Conservation (phyloP, 2,329 filamentous ascomycete species). For the Aspergillus brasiliensis region DNA sequence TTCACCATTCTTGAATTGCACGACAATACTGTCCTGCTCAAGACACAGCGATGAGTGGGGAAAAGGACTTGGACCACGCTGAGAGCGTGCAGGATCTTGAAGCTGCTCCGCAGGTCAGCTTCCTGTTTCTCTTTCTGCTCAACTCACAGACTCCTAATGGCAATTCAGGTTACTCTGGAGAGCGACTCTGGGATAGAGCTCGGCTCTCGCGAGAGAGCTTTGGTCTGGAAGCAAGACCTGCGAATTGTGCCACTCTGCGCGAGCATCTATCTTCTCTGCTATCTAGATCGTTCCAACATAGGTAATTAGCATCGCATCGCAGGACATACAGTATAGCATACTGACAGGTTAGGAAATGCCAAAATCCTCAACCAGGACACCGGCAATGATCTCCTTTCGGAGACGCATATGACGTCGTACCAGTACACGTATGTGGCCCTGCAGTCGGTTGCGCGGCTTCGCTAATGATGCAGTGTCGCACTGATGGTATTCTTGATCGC, state of each 20-base stretch:
- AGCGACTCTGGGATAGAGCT: slow-evolving; percentile 10
- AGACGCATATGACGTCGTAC: slow-evolving; percentile 62
- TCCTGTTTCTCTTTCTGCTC: neutral
- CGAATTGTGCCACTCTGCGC: slow-evolving; percentile 66
- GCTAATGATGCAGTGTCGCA: slow-evolving; percentile 38
- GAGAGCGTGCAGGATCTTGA: slow-evolving; percentile 6
- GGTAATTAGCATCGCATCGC: slow-evolving; percentile 40
- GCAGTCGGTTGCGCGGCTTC: neutral
- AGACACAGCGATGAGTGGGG: neutral
- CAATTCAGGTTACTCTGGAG: neutral
- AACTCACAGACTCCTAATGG: neutral
- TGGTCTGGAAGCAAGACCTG: slow-evolving; percentile 62
- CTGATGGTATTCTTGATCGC: slow-evolving; percentile 53
- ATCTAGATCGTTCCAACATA: slow-evolving; percentile 69
- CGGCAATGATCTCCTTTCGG: slow-evolving; percentile 62
- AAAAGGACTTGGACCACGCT: neutral
- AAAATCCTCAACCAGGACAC: slow-evolving; percentile 65
- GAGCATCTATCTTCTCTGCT: slow-evolving; percentile 67
- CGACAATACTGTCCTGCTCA: too few species aligned
- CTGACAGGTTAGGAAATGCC: slow-evolving; percentile 53
- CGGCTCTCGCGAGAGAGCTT: slow-evolving; percentile 30
- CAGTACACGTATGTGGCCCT: slow-evolving; percentile 55
- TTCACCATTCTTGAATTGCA: too few species aligned
- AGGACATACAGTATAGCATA: neutral
- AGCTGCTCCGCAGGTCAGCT: slow-evolving; percentile 9